Evolutionary conservation across 345 rosid species (phyloP), one percentile per base, ranked within the genome.

Genomic region (Salix koriyanagi): DNA sequence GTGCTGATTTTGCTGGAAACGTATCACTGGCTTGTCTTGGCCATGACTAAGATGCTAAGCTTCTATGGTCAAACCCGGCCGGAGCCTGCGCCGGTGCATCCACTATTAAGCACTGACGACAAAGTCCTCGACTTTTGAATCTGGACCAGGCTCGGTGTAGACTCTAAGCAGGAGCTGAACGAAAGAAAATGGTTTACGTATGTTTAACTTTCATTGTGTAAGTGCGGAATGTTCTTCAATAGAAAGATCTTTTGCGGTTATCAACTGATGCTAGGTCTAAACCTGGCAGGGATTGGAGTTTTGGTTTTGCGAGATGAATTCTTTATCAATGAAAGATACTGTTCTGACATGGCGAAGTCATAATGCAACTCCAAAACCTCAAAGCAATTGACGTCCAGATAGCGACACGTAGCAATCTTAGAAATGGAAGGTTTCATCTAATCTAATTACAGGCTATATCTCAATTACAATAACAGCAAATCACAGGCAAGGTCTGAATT

Each of bases 391-490:
- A 77, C 70, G 74, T 74, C 69, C 78, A 76, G 77, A 58, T 70
- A 65, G 82, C 65, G 61, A 85, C 77, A 86, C 68, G 71, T 52
- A 76, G 64, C 82, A 79, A 79, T 69, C 82, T 56, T 76, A 68
- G 72, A 77, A 73, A 77, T 82, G 74, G 70, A 72, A 81, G 56
- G 66, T 42, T 75, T 77, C 56, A 71, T 85, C 82, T 85, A 79
- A 75, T 83, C 82, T 85, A 80, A 75, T 83, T 80, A 86, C 89
- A 83, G 69, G 61, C 72, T 80, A 75, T 77, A 75, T 78, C 81
- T 81, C 80, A 73, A 79, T 76, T 72, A 83, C 86, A 79, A 75
- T 74, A 71, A 74, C 64, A 72, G 48, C 70, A 77, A 87, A 77
- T 81, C 41, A 21, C 78, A 69, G 78, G 72, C 75, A 67, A 76